A percentile compares a stretch with the other conserved stretches of the same genome.
Conservation (phyloP, 805 yeast genomes). For the Starmerella davenportii region DNA sequence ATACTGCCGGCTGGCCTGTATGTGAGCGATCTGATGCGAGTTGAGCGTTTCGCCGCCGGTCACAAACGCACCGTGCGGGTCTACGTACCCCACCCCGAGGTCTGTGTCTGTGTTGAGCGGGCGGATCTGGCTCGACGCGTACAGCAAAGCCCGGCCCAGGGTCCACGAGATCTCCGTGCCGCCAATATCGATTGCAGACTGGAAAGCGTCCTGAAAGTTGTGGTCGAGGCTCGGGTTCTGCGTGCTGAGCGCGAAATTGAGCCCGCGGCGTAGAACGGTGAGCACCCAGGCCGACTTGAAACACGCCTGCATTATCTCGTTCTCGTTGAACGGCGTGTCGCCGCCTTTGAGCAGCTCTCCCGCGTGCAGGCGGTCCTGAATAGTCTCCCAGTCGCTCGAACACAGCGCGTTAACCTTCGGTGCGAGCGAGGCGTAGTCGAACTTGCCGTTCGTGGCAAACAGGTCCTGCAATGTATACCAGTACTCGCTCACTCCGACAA, state of each 20-base stretch:
- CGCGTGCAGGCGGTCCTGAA: constrained; percentile 29
- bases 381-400: constrained; percentile 48
- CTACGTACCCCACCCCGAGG: constrained; percentile 14
- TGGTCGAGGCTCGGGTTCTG: constrained; percentile 21
- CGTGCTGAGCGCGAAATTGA: constrained; percentile 45
- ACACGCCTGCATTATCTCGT: constrained; percentile 56
- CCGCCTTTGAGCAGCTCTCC: constrained; percentile 34
- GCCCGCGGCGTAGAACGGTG: constrained; percentile 80
- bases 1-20: not conserved
- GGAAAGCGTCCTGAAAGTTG: constrained; percentile 40
- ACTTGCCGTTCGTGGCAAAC: constrained; percentile 74
- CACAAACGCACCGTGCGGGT: constrained; percentile 10
- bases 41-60: constrained; percentile 17
- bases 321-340: constrained; percentile 30
- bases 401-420: constrained; percentile 54
- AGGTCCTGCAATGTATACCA: constrained; percentile 95
- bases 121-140: constrained; percentile 54
- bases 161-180: constrained; percentile 93
- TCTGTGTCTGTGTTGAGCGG: constrained; percentile 2
- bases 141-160: constrained; percentile 65
- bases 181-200: constrained; percentile 59
- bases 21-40: not conserved
- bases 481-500: constrained; percentile 88
- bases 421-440: constrained; percentile 55
- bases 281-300: constrained; percentile 92